Base-by-base conservation (phyloP, 352 stramenopile species). In the Phytophthora ramorum region DNA sequence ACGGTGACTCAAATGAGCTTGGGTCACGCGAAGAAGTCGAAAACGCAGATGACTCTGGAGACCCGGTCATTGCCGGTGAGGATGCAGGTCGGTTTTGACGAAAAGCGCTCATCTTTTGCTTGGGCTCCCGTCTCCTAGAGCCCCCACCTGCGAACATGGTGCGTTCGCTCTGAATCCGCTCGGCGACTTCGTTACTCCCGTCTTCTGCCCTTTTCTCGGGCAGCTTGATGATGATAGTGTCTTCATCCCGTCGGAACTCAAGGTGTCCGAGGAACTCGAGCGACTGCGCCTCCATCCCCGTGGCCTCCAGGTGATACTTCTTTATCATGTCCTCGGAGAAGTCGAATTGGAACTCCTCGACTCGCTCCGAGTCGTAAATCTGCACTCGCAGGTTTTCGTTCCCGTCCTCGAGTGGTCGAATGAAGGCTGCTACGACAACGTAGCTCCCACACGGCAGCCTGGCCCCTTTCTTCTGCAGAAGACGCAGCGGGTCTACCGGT, bases 261-360 rank as follows among this genome's bases (percentile, higher is more conserved):
- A 92, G 76, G 14, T 85, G 71, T 6, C 59, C 40, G n/a, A 86
- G 69, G 38, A 90, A 90, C 14, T 68, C 57, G 7, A 68, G 66
- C 0, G 76, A 73, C 26, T 89, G 75, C 2, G 66, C 70, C 32
- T 81, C 78, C 30, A 61, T 58, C 7, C 75, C 79, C 2, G 41
- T 73, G 57, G 70, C 79, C 32, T 76, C 73, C 10, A 69, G 53
- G 5, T 88, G 65, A 32, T 90, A 90, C 6, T 79, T 79, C 19
- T 76, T 75, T 26, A 90, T 60, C 19, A 89, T 71, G 9, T 92
- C 83, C 56, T 92, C 83, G 0, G 68, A 79, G 48, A 90, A 92
- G 37, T 92, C 83, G 45, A 89, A 92, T 58, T 90, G 81, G 68
- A 90, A 92, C 41, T 92, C 81, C 38, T 92, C 83, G 13, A 92